phyloP scores from a whole-genome alignment of 805 yeast genomes.

The Yarrowia keelungensis region DNA sequence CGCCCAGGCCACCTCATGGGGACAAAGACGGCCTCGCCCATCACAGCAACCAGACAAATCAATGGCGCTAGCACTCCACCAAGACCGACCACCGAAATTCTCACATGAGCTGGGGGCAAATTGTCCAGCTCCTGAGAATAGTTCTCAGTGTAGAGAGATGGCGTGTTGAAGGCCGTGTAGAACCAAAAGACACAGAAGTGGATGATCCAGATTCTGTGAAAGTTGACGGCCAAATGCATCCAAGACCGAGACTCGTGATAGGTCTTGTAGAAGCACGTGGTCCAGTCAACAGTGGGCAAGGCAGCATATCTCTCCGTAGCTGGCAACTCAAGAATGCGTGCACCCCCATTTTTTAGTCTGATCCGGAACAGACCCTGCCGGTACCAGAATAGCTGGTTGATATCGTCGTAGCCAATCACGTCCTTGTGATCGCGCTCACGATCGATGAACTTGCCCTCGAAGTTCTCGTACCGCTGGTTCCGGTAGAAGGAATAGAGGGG shows the following conservation, averaged over 20 bases:
- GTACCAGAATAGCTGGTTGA: slow-evolving; percentile 88
- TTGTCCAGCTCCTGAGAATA: slow-evolving; percentile 83
- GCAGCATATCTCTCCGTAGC: slow-evolving; percentile 62
- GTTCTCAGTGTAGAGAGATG: slow-evolving; percentile 85
- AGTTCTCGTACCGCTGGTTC: slow-evolving; percentile 59
- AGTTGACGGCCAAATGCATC: slow-evolving; percentile 93
- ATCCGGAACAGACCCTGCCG: slow-evolving; percentile 69
- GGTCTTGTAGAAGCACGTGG: slow-evolving; percentile 72
- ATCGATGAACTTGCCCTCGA: slow-evolving; percentile 56
- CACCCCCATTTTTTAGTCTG: slow-evolving; percentile 53
- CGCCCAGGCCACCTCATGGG: slow-evolving; percentile 99
- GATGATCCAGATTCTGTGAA: slow-evolving; percentile 97
- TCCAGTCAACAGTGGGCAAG: slow-evolving; percentile 69
- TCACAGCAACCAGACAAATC: slow-evolving; percentile 84
- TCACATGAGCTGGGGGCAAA: slow-evolving; percentile 83
- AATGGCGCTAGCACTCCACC: slow-evolving; percentile 88
- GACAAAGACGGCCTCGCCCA: slow-evolving; percentile 93
- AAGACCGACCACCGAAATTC: slow-evolving; percentile 91
- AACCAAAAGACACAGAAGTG: slow-evolving; percentile 93
- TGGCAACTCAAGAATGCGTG: slow-evolving; percentile 60
- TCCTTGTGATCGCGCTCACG: slow-evolving; percentile 69
- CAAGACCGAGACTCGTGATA: slow-evolving; percentile 94
- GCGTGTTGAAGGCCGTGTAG: slow-evolving; percentile 92
- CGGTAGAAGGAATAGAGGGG: slow-evolving; percentile 73
- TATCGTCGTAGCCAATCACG: slow-evolving; percentile 86